Conservation (phyloP, 371 early-diverging fungal genomes). For the Syncephalastrum monosporum region DNA sequence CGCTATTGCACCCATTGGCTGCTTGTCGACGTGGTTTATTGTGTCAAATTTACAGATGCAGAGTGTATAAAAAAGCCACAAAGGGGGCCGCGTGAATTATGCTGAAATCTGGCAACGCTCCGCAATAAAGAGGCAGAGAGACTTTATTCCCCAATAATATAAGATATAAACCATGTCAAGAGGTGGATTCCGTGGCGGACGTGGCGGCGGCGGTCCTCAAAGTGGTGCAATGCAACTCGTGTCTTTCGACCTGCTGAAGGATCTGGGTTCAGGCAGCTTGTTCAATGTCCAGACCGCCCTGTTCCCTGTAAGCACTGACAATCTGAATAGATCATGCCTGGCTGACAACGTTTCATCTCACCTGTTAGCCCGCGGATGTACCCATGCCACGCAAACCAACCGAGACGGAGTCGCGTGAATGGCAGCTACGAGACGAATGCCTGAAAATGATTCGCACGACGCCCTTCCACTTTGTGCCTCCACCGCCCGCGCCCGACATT, state of each 20-base stretch:
- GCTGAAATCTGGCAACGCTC: too few relatives aligned
- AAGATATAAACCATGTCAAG: background rate
- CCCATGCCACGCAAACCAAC: constrained; percentile 47
- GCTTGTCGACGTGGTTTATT: too few relatives aligned
- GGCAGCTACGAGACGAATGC: constrained; percentile 32
- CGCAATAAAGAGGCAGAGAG: too few relatives aligned
- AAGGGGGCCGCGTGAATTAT: too few relatives aligned
- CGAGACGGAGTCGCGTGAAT: constrained; percentile 30
- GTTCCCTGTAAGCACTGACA: constrained; percentile 37
- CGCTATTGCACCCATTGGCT: too few relatives aligned
- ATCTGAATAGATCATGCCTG: background rate
- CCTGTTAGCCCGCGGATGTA: constrained; percentile 44
- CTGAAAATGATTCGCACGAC: constrained; percentile 28
- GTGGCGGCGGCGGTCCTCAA: constrained; percentile 36
- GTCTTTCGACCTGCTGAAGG: constrained; percentile 44
- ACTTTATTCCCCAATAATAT: too few relatives aligned
- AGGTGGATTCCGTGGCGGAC: constrained; percentile 43
- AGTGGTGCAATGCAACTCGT: constrained; percentile 47
- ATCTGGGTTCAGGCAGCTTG: constrained; percentile 41
- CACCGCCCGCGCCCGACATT: constrained; percentile 43
- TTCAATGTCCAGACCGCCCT: constrained; percentile 45
- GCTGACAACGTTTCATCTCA: background rate
- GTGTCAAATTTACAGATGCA: too few relatives aligned
- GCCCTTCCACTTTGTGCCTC: constrained; percentile 35
- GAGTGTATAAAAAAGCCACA: too few relatives aligned